Percentiles rank a stretch among this genome's conserved stretches.
phyloP scores from a whole-genome alignment of 257 asterid species.

The Forsythia viridissima region DNA sequence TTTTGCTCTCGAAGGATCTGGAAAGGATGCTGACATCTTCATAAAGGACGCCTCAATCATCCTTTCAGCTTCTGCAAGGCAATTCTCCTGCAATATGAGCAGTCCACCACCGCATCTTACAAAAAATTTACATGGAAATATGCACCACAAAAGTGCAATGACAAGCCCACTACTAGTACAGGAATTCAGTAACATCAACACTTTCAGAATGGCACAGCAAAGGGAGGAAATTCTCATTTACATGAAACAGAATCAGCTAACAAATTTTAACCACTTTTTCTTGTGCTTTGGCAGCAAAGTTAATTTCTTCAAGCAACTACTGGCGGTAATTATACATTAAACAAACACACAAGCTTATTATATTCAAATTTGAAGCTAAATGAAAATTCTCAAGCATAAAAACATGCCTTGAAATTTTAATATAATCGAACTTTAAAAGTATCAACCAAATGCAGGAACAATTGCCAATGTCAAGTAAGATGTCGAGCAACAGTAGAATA shows the following conservation, averaged over 20 bases:
- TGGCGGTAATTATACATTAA: no score
- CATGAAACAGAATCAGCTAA: slow-evolving; percentile 3
- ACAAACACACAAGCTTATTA: background rate
- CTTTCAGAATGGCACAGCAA: slow-evolving; percentile 13
- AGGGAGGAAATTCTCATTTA: background rate
- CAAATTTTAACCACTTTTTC: background rate
- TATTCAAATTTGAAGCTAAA: background rate
- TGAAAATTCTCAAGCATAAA: background rate
- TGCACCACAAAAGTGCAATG: slow-evolving; percentile 18
- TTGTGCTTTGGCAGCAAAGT: background rate
- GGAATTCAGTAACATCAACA: background rate
- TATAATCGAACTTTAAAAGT: background rate
- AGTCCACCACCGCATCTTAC: slow-evolving; percentile 2
- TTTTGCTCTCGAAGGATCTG: slow-evolving; percentile 70
- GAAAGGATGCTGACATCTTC: slow-evolving; percentile 72
- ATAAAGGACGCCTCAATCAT: slow-evolving; percentile 45
- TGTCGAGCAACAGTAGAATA: background rate
- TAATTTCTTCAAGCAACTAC: background rate
- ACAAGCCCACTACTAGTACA: slow-evolving; percentile 2
- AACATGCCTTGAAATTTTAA: background rate
- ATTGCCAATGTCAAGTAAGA: background rate
- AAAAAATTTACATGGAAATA: background rate
- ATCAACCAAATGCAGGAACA: background rate
- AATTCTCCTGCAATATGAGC: slow-evolving; percentile 46
- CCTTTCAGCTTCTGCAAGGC: slow-evolving; percentile 47